A percentile compares a stretch with the other conserved stretches of the same genome.
phyloP scores from a whole-genome alignment of 352 stramenopile genomes.

The Elongisporangium prolatum region DNA sequence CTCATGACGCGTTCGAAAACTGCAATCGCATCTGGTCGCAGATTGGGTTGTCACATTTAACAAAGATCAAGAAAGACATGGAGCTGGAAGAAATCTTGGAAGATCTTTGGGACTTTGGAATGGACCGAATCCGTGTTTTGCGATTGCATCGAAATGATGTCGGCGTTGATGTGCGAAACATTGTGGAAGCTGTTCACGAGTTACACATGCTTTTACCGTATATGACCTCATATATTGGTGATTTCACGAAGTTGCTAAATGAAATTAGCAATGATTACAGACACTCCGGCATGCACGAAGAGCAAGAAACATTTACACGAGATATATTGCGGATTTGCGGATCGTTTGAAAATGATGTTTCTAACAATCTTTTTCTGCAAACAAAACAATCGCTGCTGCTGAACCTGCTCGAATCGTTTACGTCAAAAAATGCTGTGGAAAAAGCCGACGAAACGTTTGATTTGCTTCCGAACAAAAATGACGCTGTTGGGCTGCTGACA shows the following conservation, averaged over 20 bases:
- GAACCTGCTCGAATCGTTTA: conserved; percentile 47
- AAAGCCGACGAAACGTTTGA: conserved; percentile 60
- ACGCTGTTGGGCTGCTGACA: conserved; percentile 29
- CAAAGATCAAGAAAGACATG: conserved; percentile 52
- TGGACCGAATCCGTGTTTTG: conserved; percentile 57
- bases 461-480: conserved; percentile 25
- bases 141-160: conserved; percentile 9
- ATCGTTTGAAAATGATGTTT: conserved; percentile 11
- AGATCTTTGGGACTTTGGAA: conserved; percentile 77
- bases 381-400: conserved; percentile 34
- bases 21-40: conserved; percentile 51
- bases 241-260: conserved; percentile 43
- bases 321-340: conserved; percentile 58
- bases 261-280: conserved; percentile 49
- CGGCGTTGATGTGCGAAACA: conserved; percentile 9
- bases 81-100: conserved; percentile 73
- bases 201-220: conserved; percentile 75
- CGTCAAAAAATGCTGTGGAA: conserved; percentile 38
- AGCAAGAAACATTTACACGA: conserved; percentile 46
- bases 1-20: conserved; percentile 44
- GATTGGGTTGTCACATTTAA: conserved; percentile 60
- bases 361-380: background rate
- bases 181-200: conserved; percentile 56
- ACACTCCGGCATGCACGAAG: conserved; percentile 20
- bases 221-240: conserved; percentile 31